Percentiles rank a stretch among this genome's conserved stretches.
Conservation (phyloP, 331 rosid genomes). For the Telfairia occidentalis region DNA sequence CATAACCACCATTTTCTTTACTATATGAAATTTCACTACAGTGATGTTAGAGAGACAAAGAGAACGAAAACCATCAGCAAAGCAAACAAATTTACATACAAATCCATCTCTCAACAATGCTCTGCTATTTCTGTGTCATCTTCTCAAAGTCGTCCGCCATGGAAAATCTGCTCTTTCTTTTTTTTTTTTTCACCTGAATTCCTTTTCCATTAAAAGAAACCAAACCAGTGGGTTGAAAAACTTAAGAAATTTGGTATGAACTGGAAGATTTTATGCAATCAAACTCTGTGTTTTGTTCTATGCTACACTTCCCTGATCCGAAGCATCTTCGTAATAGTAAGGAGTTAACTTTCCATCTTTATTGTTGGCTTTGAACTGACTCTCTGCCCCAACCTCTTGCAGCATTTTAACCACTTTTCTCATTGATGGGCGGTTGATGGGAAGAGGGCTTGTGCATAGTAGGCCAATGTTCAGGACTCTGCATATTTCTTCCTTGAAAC, state of each 20-base stretch:
- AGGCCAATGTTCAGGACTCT: slow-evolving; percentile 79
- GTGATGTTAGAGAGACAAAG: background rate
- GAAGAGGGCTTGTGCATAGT: slow-evolving; percentile 88
- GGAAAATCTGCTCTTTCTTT: too few relatives aligned
- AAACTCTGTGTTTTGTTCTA: slow-evolving; percentile 12
- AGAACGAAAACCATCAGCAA: background rate
- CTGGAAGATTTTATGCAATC: background rate
- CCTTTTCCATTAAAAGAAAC: background rate
- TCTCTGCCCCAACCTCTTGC: slow-evolving; percentile 56
- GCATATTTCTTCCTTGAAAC: slow-evolving; percentile 67
- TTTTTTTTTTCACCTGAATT: background rate
- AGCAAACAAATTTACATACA: slow-evolving; percentile 5
- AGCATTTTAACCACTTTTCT: slow-evolving; percentile 80
- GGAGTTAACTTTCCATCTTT: slow-evolving; percentile 80
- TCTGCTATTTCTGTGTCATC: slow-evolving; percentile 7
- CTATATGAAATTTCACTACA: background rate
- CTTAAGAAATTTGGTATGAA: background rate
- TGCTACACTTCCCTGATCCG: slow-evolving; percentile 78
- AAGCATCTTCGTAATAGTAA: slow-evolving; percentile 69
- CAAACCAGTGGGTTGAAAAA: background rate
- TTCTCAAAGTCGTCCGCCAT: background rate
- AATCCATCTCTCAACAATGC: background rate
- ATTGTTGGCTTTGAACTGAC: slow-evolving; percentile 25
- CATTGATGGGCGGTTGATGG: slow-evolving; percentile 85
- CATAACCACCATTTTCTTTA: background rate